Percentiles rank a stretch among this genome's conserved stretches.
Conservation (phyloP, 768 basidiomycete species). For the Mycena kentingensis region DNA sequence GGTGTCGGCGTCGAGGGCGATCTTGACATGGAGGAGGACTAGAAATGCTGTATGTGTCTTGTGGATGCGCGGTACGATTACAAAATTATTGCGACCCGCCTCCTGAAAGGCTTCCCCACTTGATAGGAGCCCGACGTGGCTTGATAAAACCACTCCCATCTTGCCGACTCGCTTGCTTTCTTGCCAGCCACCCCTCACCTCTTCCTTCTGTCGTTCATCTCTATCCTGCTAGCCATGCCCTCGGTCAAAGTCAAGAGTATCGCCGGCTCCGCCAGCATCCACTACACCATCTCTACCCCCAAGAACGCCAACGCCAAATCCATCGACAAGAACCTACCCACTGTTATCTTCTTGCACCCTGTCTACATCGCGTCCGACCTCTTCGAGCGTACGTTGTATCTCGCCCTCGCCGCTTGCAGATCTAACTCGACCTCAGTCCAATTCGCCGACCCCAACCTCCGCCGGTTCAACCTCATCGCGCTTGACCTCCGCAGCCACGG, state of each 20-base stretch:
- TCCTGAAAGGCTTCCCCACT: too few species aligned
- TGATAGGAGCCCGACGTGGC: too few species aligned
- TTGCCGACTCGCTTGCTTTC: background rate
- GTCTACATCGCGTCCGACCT: constrained; percentile 35
- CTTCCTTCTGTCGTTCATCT: background rate
- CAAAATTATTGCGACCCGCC: too few species aligned
- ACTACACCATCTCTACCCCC: constrained; percentile 43
- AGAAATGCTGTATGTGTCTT: constrained; percentile 10
- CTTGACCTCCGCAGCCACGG: constrained; percentile 39
- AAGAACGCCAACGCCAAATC: constrained; percentile 28
- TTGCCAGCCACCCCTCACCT: background rate
- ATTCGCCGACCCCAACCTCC: constrained; percentile 36
- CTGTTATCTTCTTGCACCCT: constrained; percentile 41
- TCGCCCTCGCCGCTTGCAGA: background rate
- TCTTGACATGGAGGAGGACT: constrained; percentile 67
- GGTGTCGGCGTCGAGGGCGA: constrained; percentile 71
- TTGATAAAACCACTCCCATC: too few species aligned
- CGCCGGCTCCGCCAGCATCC: constrained; percentile 32
- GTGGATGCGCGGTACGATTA: background rate
- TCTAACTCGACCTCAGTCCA: constrained; percentile 27
- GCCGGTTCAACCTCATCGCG: constrained; percentile 41
- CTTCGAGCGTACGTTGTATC: constrained; percentile 36
- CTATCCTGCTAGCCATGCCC: constrained; percentile 29
- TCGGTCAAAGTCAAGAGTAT: constrained; percentile 31
- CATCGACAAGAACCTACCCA: constrained; percentile 38